phyloP scores from a whole-genome alignment of 2,329 filamentous ascomycete genomes.

The Alternaria gansuensis region DNA sequence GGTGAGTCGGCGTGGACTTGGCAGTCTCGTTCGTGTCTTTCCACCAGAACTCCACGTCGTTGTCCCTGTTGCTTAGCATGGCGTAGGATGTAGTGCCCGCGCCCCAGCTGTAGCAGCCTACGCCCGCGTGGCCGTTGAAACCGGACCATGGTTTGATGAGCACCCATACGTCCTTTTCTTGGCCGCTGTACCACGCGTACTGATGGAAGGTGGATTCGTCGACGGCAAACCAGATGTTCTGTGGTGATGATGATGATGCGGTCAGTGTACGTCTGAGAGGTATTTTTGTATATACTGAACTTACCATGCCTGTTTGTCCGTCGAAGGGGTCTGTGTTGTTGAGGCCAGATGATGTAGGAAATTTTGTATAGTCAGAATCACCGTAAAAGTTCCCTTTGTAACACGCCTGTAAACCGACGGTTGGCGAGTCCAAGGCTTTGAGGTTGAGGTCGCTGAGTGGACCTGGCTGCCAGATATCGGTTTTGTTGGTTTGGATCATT shows the following conservation, averaged over 20 bases:
- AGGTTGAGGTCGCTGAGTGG: constrained; percentile 74
- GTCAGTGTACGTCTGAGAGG: background rate
- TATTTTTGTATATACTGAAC: background rate
- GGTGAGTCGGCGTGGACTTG: constrained; percentile 44
- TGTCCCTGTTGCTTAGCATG: constrained; percentile 55
- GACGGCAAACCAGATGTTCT: constrained; percentile 56
- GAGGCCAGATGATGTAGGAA: constrained; percentile 43
- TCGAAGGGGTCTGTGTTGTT: constrained; percentile 38
- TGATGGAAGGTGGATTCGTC: constrained; percentile 54
- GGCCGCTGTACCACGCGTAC: constrained; percentile 54
- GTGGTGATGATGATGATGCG: background rate
- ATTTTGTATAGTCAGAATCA: constrained; percentile 52
- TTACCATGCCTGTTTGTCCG: constrained; percentile 49
- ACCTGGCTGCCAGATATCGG: constrained; percentile 54
- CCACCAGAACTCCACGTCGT: constrained; percentile 56
- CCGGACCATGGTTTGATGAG: constrained; percentile 50
- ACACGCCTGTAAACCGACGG: constrained; percentile 82
- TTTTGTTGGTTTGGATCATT: constrained; percentile 52
- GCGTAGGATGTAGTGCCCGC: constrained; percentile 53
- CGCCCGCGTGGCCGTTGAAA: constrained; percentile 56
- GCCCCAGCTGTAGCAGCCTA: constrained; percentile 58
- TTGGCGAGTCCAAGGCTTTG: constrained; percentile 88
- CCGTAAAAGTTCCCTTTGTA: constrained; percentile 73
- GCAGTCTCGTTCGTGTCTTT: constrained; percentile 54
- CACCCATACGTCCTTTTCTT: constrained; percentile 48